These are phyloP conservation scores for Lantana camara DNA, from an alignment of 257 asterid species.

Conservation along the genomic window DNA sequence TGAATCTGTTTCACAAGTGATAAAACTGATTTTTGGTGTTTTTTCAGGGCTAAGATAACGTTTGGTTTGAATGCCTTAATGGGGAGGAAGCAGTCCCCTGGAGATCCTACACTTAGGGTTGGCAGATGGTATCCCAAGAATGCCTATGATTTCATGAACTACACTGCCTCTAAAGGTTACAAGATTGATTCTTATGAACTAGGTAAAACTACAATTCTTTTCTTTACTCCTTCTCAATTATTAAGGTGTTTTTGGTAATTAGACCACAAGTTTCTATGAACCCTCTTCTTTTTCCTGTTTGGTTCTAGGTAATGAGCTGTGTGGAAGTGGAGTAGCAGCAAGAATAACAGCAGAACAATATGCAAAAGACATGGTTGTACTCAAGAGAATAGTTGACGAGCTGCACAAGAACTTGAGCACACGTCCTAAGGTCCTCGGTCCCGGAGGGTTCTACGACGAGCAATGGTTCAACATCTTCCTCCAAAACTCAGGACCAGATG, in stretches of 20 bases:
- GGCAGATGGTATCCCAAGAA: constrained; percentile 68
- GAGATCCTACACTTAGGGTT: constrained; percentile 37
- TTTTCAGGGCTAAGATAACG: constrained; percentile 59
- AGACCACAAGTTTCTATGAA: no score
- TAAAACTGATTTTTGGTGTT: neutral
- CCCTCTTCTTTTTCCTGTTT: neutral
- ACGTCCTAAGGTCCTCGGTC: constrained; percentile 68
- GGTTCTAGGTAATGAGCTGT: constrained; percentile 77
- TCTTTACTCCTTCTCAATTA: no score
- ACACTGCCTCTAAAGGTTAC: constrained; percentile 65
- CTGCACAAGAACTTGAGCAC: constrained; percentile 43
- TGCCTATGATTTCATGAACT: constrained; percentile 59
- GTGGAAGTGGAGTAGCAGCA: constrained; percentile 58
- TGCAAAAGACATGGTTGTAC: constrained; percentile 55
- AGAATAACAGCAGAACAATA: constrained; percentile 64
- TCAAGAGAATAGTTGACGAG: constrained; percentile 47
- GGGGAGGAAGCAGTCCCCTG: constrained; percentile 44
- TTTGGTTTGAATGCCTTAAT: constrained; percentile 73
- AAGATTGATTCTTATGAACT: constrained; percentile 80
- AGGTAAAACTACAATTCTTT: constrained; percentile 36
- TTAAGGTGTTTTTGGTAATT: no score
- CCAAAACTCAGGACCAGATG: constrained; percentile 51
- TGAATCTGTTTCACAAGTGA: neutral
- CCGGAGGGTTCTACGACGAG: constrained; percentile 72
- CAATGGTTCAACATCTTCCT: constrained; percentile 63